These are phyloP conservation scores for Mollisia scopiformis DNA, from an alignment of 2,329 filamentous ascomycete genomes.

Conservation along the genomic window DNA sequence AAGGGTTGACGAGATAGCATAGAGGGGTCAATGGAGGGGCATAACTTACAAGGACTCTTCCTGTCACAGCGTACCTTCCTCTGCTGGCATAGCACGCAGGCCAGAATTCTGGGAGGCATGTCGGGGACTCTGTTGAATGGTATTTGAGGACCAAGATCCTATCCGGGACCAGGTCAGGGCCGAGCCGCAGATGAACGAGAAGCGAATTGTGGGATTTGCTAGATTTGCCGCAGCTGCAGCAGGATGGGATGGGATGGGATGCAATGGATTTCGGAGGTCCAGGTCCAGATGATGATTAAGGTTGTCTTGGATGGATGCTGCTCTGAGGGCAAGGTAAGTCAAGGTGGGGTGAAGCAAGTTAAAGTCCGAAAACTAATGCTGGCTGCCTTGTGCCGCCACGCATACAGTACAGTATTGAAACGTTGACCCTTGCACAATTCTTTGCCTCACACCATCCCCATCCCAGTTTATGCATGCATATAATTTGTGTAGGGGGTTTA, in stretches of 20 bases:
- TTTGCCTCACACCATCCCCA: background rate
- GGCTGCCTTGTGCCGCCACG: too few species aligned
- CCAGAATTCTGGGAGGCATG: conserved; percentile 35
- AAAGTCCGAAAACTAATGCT: background rate
- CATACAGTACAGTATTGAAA: background rate
- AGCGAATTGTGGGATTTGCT: too few species aligned
- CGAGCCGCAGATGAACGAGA: background rate
- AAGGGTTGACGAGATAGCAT: background rate
- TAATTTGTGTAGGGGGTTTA: too few species aligned
- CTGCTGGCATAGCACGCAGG: conserved; percentile 76
- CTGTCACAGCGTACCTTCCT: conserved; percentile 77
- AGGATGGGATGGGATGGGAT: background rate
- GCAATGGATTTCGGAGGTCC: background rate
- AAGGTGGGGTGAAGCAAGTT: background rate
- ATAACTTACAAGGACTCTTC: conserved; percentile 57
- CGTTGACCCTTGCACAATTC: background rate
- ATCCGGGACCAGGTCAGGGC: background rate
- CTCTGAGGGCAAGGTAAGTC: too few species aligned
- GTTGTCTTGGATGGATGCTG: too few species aligned
- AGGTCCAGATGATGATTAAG: too few species aligned
- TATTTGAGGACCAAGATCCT: background rate
- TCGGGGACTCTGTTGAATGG: too few species aligned
- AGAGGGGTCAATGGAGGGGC: background rate
- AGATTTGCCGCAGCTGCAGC: background rate
- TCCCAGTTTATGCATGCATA: background rate